These are phyloP conservation scores for Cercospora zeina DNA, from an alignment of 2,329 filamentous ascomycete species.

Conservation along the genomic window DNA sequence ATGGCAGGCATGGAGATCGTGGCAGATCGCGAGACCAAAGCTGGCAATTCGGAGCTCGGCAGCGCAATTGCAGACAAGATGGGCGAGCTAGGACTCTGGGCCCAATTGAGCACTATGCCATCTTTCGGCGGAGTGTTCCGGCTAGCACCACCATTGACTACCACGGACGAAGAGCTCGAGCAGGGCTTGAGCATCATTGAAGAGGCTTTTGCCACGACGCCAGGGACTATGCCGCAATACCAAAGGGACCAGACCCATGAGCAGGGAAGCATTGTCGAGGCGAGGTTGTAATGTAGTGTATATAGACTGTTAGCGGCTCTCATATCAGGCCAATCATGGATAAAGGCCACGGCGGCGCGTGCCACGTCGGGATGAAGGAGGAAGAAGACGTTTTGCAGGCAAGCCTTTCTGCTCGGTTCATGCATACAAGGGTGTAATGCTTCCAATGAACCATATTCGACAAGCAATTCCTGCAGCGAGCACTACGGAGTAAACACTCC, in stretches of 20 bases:
- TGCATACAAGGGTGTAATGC: too few species aligned
- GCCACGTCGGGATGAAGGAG: too few species aligned
- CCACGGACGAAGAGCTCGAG: constrained; percentile 40
- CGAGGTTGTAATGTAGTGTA: constrained; percentile 7
- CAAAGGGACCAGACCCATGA: not conserved
- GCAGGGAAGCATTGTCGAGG: constrained; percentile 6
- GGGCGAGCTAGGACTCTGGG: constrained; percentile 34
- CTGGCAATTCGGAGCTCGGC: constrained; percentile 34
- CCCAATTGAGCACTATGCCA: constrained; percentile 35
- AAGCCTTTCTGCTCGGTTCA: too few species aligned
- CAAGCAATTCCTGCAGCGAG: too few species aligned
- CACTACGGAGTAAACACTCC: too few species aligned
- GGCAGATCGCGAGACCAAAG: constrained; percentile 32
- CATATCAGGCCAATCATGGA: too few species aligned
- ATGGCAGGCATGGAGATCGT: constrained; percentile 40
- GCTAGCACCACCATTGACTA: constrained; percentile 37
- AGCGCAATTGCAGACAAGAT: constrained; percentile 30
- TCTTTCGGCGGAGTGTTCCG: constrained; percentile 37
- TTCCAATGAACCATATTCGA: too few species aligned
- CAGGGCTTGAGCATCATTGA: constrained; percentile 59
- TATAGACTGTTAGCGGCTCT: too few species aligned
- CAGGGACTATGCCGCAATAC: constrained; percentile 42
- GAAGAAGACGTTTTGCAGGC: too few species aligned
- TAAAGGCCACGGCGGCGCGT: too few species aligned
- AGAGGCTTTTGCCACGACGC: constrained; percentile 56